Base-by-base conservation (phyloP, 1,284 basidiomycete species). In the Athelia psychrophila region DNA sequence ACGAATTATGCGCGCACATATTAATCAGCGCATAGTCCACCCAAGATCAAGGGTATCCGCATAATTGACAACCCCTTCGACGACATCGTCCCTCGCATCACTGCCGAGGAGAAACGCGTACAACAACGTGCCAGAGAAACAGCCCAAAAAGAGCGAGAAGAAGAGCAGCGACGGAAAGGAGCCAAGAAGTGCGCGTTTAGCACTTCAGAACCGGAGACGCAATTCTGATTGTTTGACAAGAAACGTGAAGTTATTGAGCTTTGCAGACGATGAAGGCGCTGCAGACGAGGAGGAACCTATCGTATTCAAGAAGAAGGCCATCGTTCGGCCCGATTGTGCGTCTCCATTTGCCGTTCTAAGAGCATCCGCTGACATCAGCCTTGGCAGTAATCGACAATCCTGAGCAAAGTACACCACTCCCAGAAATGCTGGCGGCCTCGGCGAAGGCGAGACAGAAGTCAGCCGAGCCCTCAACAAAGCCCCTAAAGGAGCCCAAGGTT, bases 41-140 rank as follows among this genome's bases (percentile, higher is more conserved):
- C 95, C 0, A 95, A 91, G 64, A 92, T 99, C 64, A 87, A 86
- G 57, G 81, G 80, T 1, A 78, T 96, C 35, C 81, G 86, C 16
- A 91, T 98, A 51, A 64, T 95, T 15, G 93, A 97, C 52, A 96
- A 98, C 64, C 95, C 96, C 0, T 98, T 97, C 64, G 82, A 87
- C 47, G 95, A 98, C 64, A 96, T 98, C 58, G 80, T 95, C 24
- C 95, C 96, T 1, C 86, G 96, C n/a, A 97, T 98, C 57, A 99
- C 96, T 0, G 93, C 92, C 0, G 91, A 86, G 1, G 95, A 98
- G 71, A 88, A 90, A 56, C 81, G 84, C 40, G 86, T 79, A 0
- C 95, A 97, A 65, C 86, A 88, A 56, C 78, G 80, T 51, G 94
- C 94, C 0, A 80, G 84, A 32, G 80, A 91, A 60, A 80, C 88